Evolutionary conservation across 306 rosid genomes (phyloP), one percentile per base, ranked within the genome.

Genomic region (Rosa rugosa): DNA sequence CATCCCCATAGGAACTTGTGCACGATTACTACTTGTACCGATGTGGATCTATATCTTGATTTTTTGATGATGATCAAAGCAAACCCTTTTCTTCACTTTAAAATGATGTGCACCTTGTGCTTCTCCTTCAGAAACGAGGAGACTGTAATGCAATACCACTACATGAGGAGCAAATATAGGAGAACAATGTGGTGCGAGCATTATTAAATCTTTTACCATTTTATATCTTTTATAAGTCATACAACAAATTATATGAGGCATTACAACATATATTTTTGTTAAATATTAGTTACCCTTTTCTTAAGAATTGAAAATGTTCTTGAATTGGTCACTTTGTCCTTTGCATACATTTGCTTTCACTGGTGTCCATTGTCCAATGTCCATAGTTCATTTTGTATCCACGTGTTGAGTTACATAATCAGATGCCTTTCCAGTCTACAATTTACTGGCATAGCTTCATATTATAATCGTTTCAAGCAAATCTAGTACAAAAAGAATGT

Each of bases 151-250:
- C 66, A 72, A 77, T n/a, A 81, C 75, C 90, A 75, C 78, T 79
- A 81, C 90, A 86, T 86, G 67, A 91, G 91, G 90, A 91, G 92
- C 89, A 86, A 85, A 73, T 80, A 72, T 51, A 79, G 95, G 92
- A 76, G 56, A 38, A 7, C 59, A 46, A 67, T 67, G 60, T 56
- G 71, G 42, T 16, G 78, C 18, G 31, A 27, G 6, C 59, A 45
- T 25, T 45, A 59, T 42, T 25, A 59, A 42, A 44, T 59, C 42
- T 59, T 5, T 60, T 11, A 22, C 11, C 57, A 14, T 27, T 27
- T 27, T 6, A 23, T 11, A 69, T 65, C 45, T 34, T 31, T 2
- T 13, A 10, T 13, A 64, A 16, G 45, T 13, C 40, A 12, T 62
- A 62, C 68, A 62, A 13, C 68, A 25, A 25, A 27, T 25, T 5